phyloP scores from a whole-genome alignment of 306 rosid genomes.

The Alnus rubra region DNA sequence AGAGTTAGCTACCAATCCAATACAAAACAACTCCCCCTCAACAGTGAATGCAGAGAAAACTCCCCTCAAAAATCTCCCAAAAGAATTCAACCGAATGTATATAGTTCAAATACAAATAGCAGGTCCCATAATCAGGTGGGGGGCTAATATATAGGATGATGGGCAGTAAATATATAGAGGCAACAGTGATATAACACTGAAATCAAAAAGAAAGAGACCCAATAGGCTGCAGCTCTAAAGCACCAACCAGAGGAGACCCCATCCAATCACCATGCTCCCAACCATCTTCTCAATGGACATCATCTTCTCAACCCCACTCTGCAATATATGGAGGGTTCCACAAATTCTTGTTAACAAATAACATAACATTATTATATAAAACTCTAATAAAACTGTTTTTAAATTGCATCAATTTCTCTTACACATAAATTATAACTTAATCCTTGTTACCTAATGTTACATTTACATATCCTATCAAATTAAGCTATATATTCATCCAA shows the following conservation, averaged over 20 bases:
- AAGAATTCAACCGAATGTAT: slow-evolving; percentile 64
- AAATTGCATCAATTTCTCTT: too few relatives aligned
- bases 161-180: slow-evolving; percentile 32
- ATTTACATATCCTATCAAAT: too few relatives aligned
- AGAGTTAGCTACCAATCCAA: slow-evolving; percentile 12
- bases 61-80: slow-evolving; percentile 52
- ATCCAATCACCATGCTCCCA: slow-evolving; percentile 58
- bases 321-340: slow-evolving; percentile 11
- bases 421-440: too few relatives aligned
- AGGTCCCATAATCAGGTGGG: slow-evolving; percentile 34
- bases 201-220: slow-evolving; percentile 11
- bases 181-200: slow-evolving; percentile 25
- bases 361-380: not conserved
- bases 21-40: slow-evolving; percentile 27
- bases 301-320: slow-evolving; percentile 82
- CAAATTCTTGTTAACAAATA: not conserved
- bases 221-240: slow-evolving; percentile 36
- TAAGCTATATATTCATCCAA: too few relatives aligned
- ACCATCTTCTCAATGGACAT: slow-evolving; percentile 52
- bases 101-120: slow-evolving; percentile 35
- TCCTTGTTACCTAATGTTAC: too few relatives aligned
- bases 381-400: too few relatives aligned
- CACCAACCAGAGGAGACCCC: slow-evolving; percentile 46
- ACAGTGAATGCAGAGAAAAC: slow-evolving; percentile 34
- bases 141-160: slow-evolving; percentile 26